Evolutionary conservation across 257 asterid genomes (phyloP), one percentile per base, ranked within the genome.

Genomic region (Cynanchum wilfordii): DNA sequence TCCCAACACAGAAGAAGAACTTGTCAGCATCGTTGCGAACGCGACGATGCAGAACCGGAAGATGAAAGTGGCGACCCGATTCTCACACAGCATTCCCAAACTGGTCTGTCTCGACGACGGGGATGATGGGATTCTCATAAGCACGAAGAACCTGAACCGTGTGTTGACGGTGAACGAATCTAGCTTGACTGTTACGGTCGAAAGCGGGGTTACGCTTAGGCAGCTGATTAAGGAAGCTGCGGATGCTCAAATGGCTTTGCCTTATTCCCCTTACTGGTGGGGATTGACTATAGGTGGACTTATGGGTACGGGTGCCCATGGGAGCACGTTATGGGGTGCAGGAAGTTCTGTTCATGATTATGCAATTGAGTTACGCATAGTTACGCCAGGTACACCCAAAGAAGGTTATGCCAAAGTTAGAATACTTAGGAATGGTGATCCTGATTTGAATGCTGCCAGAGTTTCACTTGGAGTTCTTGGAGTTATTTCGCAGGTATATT

Each of bases 381-480:
- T 90, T 3, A 72, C 89, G 3, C 95, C 95, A 0, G 89, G 81
- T 0, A 40, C 36, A 2, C 56, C 85, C 0, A 70, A 58, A 4
- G 83, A 86, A 62, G 93, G 93, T 3, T 86, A 84, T 19, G 89
- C 83, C 0, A 82, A 60, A 62, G 79, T 86, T 0, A 73, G 88
- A 8, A 70, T 75, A 2, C 80, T 88, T 19, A 66, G 77, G 22
- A 25, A 5, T 0, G 86, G 82, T 4, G 64, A 85, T 44, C 82
- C 85, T 24, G 95, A 84, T 50, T 63, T 90, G 4, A 84, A 90
- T 78, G 96, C 96, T 3, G 96, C 84, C 0, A 84, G 73, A 67
- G 82, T 90, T 22, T 90, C 96, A 3, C 86, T 90, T 3, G 96
- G 96, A 50, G 95, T 90, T 59, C 89, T 90, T 56, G 96, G 96